A percentile compares a stretch with the other conserved stretches of the same genome.
Evolutionary conservation across 2,329 filamentous ascomycete species (phyloP).

Genomic region (Elsinoe necatrix): DNA sequence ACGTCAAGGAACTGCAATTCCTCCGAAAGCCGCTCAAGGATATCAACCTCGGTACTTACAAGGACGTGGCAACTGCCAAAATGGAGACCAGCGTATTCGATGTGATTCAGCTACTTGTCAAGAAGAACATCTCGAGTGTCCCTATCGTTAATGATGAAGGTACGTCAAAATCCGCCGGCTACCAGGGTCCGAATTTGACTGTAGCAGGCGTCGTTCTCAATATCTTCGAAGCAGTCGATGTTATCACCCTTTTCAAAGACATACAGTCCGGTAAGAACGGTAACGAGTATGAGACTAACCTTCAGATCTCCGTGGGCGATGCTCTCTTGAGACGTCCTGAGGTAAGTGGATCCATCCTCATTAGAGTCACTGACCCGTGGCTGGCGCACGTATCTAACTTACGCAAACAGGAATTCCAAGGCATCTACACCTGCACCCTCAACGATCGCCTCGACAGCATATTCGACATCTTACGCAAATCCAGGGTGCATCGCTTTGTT

Average conservation of each 20-base stretch:
- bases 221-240: conserved; percentile 95
- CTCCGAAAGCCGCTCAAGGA: conserved; percentile 81
- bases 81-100: conserved; percentile 92
- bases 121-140: conserved; percentile 87
- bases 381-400: not conserved
- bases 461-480: conserved; percentile 93
- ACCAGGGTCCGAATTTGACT: too few relatives aligned
- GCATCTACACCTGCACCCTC: conserved; percentile 91
- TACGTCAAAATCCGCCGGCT: conserved; percentile 29
- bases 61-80: conserved; percentile 66
- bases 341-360: conserved; percentile 34
- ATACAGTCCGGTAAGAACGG: conserved; percentile 35
- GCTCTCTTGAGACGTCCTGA: conserved; percentile 78
- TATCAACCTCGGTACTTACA: conserved; percentile 76
- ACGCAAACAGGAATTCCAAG: conserved; percentile 67
- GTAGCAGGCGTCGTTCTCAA: conserved; percentile 64
- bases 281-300: conserved; percentile 73
- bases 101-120: conserved; percentile 87
- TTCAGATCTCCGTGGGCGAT: conserved; percentile 78
- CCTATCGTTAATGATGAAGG: conserved; percentile 77
- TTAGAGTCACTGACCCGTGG: not conserved
- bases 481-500: conserved; percentile 83
- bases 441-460: conserved; percentile 90
- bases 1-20: conserved; percentile 78
- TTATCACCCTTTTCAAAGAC: conserved; percentile 82